These are phyloP conservation scores for Canariomyces notabilis DNA, from an alignment of 2,329 filamentous ascomycete genomes.

Conservation along the genomic window DNA sequence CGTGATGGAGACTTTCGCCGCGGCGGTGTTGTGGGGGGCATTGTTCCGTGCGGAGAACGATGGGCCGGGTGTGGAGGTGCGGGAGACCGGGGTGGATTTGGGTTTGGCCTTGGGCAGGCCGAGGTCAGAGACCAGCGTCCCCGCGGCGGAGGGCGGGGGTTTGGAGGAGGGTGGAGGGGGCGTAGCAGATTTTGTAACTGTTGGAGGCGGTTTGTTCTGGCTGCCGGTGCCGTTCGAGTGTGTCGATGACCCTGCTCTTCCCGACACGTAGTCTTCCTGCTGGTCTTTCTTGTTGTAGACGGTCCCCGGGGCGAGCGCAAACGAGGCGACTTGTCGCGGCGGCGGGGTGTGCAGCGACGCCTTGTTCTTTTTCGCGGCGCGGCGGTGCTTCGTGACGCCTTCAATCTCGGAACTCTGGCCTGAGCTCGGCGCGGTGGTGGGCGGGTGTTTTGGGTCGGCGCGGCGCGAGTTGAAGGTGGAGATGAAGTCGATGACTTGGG, in stretches of 20 bases:
- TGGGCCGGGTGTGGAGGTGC: slow-evolving; percentile 47
- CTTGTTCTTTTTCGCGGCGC: slow-evolving; percentile 54
- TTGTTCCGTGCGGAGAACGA: slow-evolving; percentile 39
- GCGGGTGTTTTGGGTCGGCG: slow-evolving; percentile 35
- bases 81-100: slow-evolving; percentile 49
- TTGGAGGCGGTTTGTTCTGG: slow-evolving; percentile 40
- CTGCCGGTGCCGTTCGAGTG: slow-evolving; percentile 33
- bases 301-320: slow-evolving; percentile 57
- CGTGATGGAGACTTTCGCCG: slow-evolving; percentile 68
- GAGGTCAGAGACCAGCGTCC: slow-evolving; percentile 75
- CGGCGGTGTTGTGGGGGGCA: slow-evolving; percentile 44
- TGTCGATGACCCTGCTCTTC: slow-evolving; percentile 39
- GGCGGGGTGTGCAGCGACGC: slow-evolving; percentile 58
- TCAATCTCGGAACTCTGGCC: slow-evolving; percentile 29
- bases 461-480: slow-evolving; percentile 71
- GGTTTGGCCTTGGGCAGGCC: slow-evolving; percentile 42
- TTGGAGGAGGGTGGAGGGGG: slow-evolving; percentile 40
- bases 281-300: slow-evolving; percentile 70
- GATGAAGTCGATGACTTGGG: slow-evolving; percentile 70
- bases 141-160: slow-evolving; percentile 62
- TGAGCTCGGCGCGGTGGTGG: slow-evolving; percentile 25
- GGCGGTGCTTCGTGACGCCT: slow-evolving; percentile 45
- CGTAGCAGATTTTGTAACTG: slow-evolving; percentile 47
- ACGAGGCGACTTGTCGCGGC: slow-evolving; percentile 58
- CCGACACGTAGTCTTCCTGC: slow-evolving; percentile 68